Evolutionary conservation across 306 rosid species (phyloP), one percentile per base, ranked within the genome.

Genomic region (Mucuna pruriens): DNA sequence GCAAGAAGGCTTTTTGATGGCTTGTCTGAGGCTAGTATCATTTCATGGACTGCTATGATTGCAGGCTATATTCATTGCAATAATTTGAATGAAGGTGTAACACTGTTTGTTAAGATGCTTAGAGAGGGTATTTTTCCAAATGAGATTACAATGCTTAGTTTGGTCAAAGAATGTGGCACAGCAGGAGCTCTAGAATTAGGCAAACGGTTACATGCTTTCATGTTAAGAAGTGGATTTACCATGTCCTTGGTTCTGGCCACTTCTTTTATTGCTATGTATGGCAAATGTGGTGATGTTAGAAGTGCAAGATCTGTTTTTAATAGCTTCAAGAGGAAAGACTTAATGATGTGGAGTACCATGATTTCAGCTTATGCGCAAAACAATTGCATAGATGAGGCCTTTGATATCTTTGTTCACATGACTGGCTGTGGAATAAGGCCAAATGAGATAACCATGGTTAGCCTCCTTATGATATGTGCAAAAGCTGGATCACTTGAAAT

Each of bases 181-280:
- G 81, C 76, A 26, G 70, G 79, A 46, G 87, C 87, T 78, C 55
- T 89, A 36, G 83, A 72, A 40, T 46, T 87, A 5, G 94, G 97
- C 33, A 90, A 81, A 86, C 84, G 79, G 83, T 64, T 89, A 51
- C 94, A 90, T 82, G 84, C 86, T 33, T 85, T 87, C 73, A 64
- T 83, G 6, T 62, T 87, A 73, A 87, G 90, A 84, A 85, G 85
- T 75, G 90, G 88, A 19, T 68, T 88, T 81, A 25, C 42, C 40
- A 49, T 89, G 78, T 76, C 91, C 52, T 77, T 86, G 81, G 64
- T 88, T 71, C 76, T 92, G 82, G 89, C 84, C 52, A 89, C 91
- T 49, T 89, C 92, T 51, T 84, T 90, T 76, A 69, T 92, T 42
- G 91, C 87, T n/a, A 92, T 90, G 97, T 92, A 92, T 71, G 97